Conservation (phyloP, 352 stramenopile species). For the Elongisporangium prolatum region DNA sequence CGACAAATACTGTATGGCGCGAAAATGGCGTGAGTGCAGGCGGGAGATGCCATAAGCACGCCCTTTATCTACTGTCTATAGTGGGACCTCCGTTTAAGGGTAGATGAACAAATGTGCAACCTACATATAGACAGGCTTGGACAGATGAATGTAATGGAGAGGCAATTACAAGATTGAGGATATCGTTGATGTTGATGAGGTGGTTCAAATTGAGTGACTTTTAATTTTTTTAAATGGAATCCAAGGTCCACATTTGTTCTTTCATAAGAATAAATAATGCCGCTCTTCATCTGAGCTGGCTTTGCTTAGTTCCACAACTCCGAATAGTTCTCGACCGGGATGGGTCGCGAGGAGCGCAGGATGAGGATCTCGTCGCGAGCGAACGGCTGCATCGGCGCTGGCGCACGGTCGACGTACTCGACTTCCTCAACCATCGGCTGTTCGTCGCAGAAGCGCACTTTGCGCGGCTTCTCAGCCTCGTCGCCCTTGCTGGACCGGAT, state of each 20-base stretch:
- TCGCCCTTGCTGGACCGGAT: slow-evolving; percentile 6
- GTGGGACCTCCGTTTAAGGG: not conserved
- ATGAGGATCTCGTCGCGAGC: slow-evolving; percentile 76
- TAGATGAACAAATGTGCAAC: not conserved
- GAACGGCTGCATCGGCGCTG: slow-evolving; percentile 52
- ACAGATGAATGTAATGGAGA: too few relatives aligned
- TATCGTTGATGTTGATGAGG: not conserved
- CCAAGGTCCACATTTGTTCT: slow-evolving; percentile 15
- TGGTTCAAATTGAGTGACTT: slow-evolving; percentile 5
- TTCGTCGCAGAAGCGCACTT: slow-evolving; percentile 60
- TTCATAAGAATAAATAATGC: slow-evolving; percentile 1
- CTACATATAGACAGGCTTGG: too few relatives aligned
- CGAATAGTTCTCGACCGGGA: slow-evolving; percentile 72
- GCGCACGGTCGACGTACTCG: slow-evolving; percentile 51
- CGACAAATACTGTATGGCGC: slow-evolving; percentile 1
- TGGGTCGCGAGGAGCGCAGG: slow-evolving; percentile 63
- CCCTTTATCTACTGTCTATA: not conserved
- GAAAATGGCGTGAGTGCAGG: not conserved
- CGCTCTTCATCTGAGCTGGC: slow-evolving; percentile 14
- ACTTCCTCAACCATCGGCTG: slow-evolving; percentile 30
- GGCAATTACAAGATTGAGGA: too few relatives aligned
- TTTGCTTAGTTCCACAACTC: slow-evolving; percentile 69
- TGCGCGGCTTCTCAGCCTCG: slow-evolving; percentile 20
- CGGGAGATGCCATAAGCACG: not conserved
- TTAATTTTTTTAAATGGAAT: slow-evolving; percentile 10